A percentile compares a stretch with the other conserved stretches of the same genome.
Evolutionary conservation across 2,329 filamentous ascomycete species (phyloP).

Genomic region (Colletotrichum filicis): DNA sequence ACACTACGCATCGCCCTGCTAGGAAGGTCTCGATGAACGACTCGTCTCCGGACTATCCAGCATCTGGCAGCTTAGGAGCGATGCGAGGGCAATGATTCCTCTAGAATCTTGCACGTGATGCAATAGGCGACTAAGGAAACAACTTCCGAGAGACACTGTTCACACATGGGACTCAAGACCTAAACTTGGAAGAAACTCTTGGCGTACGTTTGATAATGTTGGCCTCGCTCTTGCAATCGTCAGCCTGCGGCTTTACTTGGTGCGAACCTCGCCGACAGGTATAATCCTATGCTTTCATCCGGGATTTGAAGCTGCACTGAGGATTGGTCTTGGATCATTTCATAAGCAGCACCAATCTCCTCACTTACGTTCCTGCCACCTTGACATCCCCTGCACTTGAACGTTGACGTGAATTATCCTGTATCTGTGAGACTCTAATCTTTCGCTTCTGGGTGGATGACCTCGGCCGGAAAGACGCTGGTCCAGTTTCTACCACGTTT

Average conservation of each 20-base stretch:
- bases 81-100: not conserved
- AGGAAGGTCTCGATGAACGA: not conserved
- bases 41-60: not conserved
- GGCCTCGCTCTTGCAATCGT: not conserved
- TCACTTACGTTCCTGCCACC: too few species aligned
- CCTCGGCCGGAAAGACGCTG: not conserved
- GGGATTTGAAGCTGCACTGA: not conserved
- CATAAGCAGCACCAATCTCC: not conserved
- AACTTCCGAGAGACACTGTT: too few species aligned
- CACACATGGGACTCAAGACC: too few species aligned
- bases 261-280: not conserved
- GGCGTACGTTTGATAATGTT: not conserved
- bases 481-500: not conserved
- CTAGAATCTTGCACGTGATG: not conserved
- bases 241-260: not conserved
- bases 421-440: not conserved
- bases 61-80: not conserved
- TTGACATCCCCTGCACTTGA: not conserved
- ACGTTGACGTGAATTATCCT: not conserved
- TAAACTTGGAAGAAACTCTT: not conserved
- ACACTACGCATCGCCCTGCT: not conserved
- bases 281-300: not conserved
- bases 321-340: not conserved
- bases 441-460: not conserved
- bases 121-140: not conserved